These are phyloP conservation scores for Yamadazyma endophytica DNA, from an alignment of 805 yeast species.

Conservation along the genomic window DNA sequence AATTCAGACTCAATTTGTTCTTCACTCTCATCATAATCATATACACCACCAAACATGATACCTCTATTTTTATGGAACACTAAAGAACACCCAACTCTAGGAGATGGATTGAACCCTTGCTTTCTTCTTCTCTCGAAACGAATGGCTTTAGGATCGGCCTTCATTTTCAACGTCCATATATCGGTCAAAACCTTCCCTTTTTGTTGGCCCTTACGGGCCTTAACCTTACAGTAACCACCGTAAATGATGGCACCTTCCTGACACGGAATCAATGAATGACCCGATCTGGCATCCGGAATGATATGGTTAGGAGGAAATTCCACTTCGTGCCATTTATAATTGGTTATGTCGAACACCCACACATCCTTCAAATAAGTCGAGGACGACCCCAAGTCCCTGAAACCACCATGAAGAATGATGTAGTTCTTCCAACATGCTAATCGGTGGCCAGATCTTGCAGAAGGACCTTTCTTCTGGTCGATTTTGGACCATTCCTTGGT, in stretches of 20 bases:
- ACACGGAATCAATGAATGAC: slow-evolving; percentile 79
- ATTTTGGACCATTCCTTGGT: slow-evolving; percentile 88
- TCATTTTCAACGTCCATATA: slow-evolving; percentile 85
- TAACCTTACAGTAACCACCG: slow-evolving; percentile 94
- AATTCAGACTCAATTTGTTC: slow-evolving; percentile 83
- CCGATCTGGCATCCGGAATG: slow-evolving; percentile 88
- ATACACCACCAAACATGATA: slow-evolving; percentile 91
- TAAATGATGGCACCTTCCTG: slow-evolving; percentile 80
- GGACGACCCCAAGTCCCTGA: slow-evolving; percentile 79
- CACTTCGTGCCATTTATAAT: slow-evolving; percentile 86
- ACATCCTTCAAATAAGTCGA: slow-evolving; percentile 81
- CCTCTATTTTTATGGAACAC: slow-evolving; percentile 89
- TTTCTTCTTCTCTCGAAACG: slow-evolving; percentile 89
- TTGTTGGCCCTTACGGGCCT: slow-evolving; percentile 81
- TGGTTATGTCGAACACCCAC: slow-evolving; percentile 90
- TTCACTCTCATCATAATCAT: slow-evolving; percentile 91
- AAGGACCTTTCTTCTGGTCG: slow-evolving; percentile 67
- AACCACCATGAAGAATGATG: slow-evolving; percentile 84
- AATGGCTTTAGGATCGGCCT: slow-evolving; percentile 67
- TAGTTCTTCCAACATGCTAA: slow-evolving; percentile 90
- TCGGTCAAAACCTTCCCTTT: slow-evolving; percentile 88
- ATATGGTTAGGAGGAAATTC: slow-evolving; percentile 80
- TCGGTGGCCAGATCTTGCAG: slow-evolving; percentile 89
- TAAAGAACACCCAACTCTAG: slow-evolving; percentile 93
- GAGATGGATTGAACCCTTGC: slow-evolving; percentile 86